Base-by-base conservation (phyloP, 352 stramenopile genomes). In the Phytophthora palmivora region DNA sequence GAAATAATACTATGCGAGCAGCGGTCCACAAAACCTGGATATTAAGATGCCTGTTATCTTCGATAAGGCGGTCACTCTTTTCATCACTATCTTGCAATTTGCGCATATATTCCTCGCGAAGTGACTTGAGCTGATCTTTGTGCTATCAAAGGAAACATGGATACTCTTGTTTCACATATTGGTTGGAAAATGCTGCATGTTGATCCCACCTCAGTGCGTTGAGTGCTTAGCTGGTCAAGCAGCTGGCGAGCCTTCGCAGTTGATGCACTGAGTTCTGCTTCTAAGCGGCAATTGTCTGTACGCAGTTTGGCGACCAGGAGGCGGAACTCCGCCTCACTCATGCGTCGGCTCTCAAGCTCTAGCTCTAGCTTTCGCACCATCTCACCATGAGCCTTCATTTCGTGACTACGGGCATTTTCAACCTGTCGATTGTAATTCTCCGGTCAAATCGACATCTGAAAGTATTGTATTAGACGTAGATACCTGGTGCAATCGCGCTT, bases 331-430 rank as follows among this genome's bases (percentile, higher is more conserved):
- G 63, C 69, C 15, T 79, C 69, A 21, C 51, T 69, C 10, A 18
- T 36, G 1, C 60, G 44, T 12, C 42, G 50, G 12, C 36, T 55
- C 15, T 74, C 67, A 2, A 79, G 38, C 28, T 84, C 71, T 3
- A 46, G 18, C 56, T 86, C 56, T 2, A 91, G 59, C 18, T 61
- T 43, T 0, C 56, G 61, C 11, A 86, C 52, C 16, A 74, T 39
- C 46, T 78, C 48, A 0, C 78, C 82, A 7, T 91, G 79, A 1
- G 57, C 58, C 9, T 74, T 52, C 68, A 91, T 74, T 51, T 91
- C 79, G 10, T 65, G 77, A 12, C 67, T 70, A 6, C 82, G 78
- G 2, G 73, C 70, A 26, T 44, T 56, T 63, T 89, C 74, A 3
- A 87, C 24, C 79, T 88, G 24, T 9, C 19, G 4, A 37, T 1